phyloP scores from a whole-genome alignment of 495 filamentous ascomycete species.

The Penicillium macrosclerotiorum region DNA sequence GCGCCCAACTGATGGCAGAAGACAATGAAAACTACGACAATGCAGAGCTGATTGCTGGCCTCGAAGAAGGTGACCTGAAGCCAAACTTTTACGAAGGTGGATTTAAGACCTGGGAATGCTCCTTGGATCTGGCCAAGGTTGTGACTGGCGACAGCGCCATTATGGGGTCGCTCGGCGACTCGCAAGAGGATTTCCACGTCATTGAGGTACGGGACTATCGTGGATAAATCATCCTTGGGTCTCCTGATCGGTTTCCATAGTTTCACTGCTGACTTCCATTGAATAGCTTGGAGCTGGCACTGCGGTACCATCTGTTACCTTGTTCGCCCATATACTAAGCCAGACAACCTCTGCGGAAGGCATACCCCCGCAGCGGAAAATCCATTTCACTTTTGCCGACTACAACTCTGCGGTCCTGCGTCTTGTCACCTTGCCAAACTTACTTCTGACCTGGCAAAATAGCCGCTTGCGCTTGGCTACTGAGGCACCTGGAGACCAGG shows the following conservation, averaged over 20 bases:
- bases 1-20: constrained; percentile 91
- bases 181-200: constrained; percentile 50
- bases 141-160: constrained; percentile 18
- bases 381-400: constrained; percentile 76
- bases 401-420: constrained; percentile 86
- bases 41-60: constrained; percentile 48
- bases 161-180: constrained; percentile 14
- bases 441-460: constrained; percentile 74
- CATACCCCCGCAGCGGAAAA: constrained; percentile 19
- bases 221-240: too few species aligned
- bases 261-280: too few species aligned
- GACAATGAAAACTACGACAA: constrained; percentile 52
- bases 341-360: constrained; percentile 21
- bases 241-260: too few species aligned
- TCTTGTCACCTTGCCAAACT: constrained; percentile 85
- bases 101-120: constrained; percentile 99
- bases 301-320: constrained; percentile 73
- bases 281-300: constrained; percentile 87
- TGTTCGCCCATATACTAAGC: constrained; percentile 70
- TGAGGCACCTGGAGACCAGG: constrained; percentile 11
- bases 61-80: constrained; percentile 81
- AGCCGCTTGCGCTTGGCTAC: constrained; percentile 20
- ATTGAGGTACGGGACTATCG: constrained; percentile 71
- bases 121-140: constrained; percentile 78
- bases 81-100: constrained; percentile 94